Conservation (phyloP, 2,329 filamentous ascomycete species). For the Aspergillus sp. region DNA sequence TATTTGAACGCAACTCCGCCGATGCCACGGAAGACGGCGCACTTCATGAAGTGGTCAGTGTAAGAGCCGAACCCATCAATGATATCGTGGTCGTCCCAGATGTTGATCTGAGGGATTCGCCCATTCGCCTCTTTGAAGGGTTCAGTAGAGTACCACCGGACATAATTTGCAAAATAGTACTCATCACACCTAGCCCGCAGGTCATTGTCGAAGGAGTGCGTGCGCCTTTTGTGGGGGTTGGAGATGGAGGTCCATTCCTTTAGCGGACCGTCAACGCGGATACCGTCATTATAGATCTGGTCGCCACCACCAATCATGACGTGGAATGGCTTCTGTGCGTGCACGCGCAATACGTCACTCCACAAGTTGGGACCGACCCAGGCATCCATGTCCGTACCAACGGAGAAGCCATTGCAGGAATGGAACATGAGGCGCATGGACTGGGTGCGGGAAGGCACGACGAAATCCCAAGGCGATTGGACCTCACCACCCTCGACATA, state of each 20-base stretch:
- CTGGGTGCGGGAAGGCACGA: conserved; percentile 58
- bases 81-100: conserved; percentile 67
- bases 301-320: conserved; percentile 87
- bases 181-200: conserved; percentile 60
- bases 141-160: conserved; percentile 68
- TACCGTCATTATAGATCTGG: conserved; percentile 75
- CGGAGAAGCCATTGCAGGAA: conserved; percentile 68
- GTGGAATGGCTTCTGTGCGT: conserved; percentile 61
- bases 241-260: conserved; percentile 62
- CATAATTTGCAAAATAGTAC: conserved; percentile 63
- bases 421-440: conserved; percentile 71
- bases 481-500: conserved; percentile 60
- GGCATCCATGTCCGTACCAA: conserved; percentile 62
- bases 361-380: conserved; percentile 64
- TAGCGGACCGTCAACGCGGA: conserved; percentile 80
- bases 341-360: conserved; percentile 64
- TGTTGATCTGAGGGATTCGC: conserved; percentile 65
- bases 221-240: conserved; percentile 61
- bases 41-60: conserved; percentile 67
- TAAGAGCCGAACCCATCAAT: conserved; percentile 68
- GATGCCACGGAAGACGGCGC: conserved; percentile 64
- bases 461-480: conserved; percentile 53
- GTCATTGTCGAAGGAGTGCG: conserved; percentile 65
- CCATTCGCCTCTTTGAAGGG: conserved; percentile 60
- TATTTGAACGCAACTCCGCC: conserved; percentile 60